Percentiles rank a stretch among this genome's conserved stretches.
Conservation (phyloP, 257 asterid species). For the Fraxinus quadrangulata region DNA sequence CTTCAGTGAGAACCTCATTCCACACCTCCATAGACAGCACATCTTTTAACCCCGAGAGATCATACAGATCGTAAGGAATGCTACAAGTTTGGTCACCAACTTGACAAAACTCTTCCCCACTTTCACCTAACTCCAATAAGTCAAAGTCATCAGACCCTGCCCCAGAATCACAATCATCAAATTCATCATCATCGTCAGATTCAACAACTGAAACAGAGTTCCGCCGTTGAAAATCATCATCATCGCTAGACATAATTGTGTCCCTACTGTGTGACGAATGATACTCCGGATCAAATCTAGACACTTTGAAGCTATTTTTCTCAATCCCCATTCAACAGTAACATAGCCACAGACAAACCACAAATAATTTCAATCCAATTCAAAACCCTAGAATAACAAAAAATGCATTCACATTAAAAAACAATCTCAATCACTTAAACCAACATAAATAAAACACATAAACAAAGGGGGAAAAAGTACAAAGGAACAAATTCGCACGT, state of each 20-base stretch:
- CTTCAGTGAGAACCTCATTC: conserved; percentile 89
- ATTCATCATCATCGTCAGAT: conserved; percentile 84
- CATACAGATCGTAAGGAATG: conserved; percentile 86
- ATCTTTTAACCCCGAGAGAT: conserved; percentile 76
- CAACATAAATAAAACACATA: background rate
- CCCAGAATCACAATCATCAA: conserved; percentile 96
- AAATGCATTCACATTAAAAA: conserved; percentile 28
- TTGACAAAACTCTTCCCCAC: conserved; percentile 95
- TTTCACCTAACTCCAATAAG: conserved; percentile 81
- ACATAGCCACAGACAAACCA: conserved; percentile 44
- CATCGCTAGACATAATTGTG: conserved; percentile 71
- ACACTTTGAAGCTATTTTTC: conserved; percentile 73
- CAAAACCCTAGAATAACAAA: conserved; percentile 44
- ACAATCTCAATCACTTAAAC: conserved; percentile 25
- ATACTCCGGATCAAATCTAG: conserved; percentile 66
- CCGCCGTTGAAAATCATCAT: conserved; percentile 64
- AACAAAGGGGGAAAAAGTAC: background rate
- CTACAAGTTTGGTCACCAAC: conserved; percentile 90
- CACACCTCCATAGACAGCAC: conserved; percentile 88
- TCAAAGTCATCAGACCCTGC: conserved; percentile 98
- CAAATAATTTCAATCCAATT: conserved; percentile 36
- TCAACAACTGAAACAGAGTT: conserved; percentile 55
- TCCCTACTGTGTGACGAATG: conserved; percentile 70
- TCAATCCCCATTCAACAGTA: conserved; percentile 89
- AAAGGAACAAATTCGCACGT: background rate